Percentiles rank a stretch among this genome's conserved stretches.
These are phyloP conservation scores for Yarrowia sp. DNA, from an alignment of 805 yeast species.

Conservation along the genomic window DNA sequence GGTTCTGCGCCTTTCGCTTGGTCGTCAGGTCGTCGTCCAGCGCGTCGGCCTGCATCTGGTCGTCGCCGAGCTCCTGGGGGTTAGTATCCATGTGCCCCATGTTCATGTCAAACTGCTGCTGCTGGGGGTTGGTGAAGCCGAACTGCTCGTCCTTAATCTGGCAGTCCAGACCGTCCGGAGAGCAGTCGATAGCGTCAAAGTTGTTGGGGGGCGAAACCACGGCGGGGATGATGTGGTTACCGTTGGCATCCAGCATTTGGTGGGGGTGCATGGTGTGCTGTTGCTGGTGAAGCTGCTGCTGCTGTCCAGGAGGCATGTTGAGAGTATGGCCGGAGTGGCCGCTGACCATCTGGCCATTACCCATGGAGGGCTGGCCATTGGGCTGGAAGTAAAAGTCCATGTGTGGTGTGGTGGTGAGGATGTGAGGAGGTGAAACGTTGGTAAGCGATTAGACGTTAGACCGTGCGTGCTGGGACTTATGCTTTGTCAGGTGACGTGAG, in stretches of 20 bases:
- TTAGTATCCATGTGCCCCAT: background rate
- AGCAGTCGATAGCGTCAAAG: constrained; percentile 16
- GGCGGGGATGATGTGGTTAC: constrained; percentile 2
- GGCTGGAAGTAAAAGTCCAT: constrained; percentile 25
- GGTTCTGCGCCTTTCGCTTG: constrained; percentile 71
- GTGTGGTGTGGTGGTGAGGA: background rate
- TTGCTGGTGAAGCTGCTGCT: background rate
- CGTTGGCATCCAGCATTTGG: constrained; percentile 14
- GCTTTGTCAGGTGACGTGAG: background rate
- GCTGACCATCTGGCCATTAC: constrained; percentile 6
- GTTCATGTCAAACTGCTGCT: background rate
- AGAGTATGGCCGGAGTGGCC: constrained; percentile 13
- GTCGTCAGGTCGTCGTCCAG: constrained; percentile 32
- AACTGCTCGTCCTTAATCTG: constrained; percentile 18
- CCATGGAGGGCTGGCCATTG: constrained; percentile 17
- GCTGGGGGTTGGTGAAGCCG: constrained; percentile 8
- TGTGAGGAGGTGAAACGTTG: background rate
- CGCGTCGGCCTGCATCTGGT: constrained; percentile 6
- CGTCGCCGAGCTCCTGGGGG: background rate
- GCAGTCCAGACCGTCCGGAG: constrained; percentile 8
- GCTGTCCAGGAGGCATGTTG: background rate
- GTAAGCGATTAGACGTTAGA: background rate
- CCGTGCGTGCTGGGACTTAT: too few species aligned
- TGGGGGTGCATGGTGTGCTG: constrained; percentile 3
- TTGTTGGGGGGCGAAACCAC: constrained; percentile 19